phyloP scores from a whole-genome alignment of 2,329 filamentous ascomycete genomes.

The Plectosphaerella cucumerina region DNA sequence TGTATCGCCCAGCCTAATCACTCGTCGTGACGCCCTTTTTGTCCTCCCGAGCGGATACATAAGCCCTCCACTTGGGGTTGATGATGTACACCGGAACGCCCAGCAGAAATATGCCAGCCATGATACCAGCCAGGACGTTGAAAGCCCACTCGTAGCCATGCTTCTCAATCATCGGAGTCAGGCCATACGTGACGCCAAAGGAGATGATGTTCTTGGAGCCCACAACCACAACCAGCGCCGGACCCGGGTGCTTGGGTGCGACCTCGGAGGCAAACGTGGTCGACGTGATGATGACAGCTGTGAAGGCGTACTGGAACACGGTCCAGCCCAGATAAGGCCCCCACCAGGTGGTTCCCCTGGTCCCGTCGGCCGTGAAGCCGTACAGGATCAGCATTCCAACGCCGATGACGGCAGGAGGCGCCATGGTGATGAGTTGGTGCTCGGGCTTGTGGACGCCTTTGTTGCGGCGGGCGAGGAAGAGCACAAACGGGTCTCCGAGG shows the following conservation, averaged over 20 bases:
- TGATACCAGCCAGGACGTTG: conserved; percentile 13
- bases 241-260: conserved; percentile 26
- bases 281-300: conserved; percentile 19
- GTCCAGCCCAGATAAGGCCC: conserved; percentile 24
- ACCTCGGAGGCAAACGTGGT: conserved; percentile 28
- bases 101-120: conserved; percentile 14
- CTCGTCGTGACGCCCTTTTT: neutral
- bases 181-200: conserved; percentile 24
- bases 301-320: conserved; percentile 21
- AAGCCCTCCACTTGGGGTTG: conserved; percentile 13
- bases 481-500: conserved; percentile 12
- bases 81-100: conserved; percentile 16
- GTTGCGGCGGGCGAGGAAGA: conserved; percentile 16
- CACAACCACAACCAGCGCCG: conserved; percentile 25
- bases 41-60: conserved; percentile 2
- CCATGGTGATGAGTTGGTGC: conserved; percentile 13
- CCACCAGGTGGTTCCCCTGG: conserved; percentile 5
- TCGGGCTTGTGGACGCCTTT: conserved; percentile 15
- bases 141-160: conserved; percentile 13
- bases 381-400: conserved; percentile 14
- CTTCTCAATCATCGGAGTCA: conserved; percentile 23
- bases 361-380: conserved; percentile 8
- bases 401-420: conserved; percentile 11
- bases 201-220: conserved; percentile 27
- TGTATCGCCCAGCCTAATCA: too few species aligned